A percentile compares a stretch with the other conserved stretches of the same genome.
Conservation (phyloP, 768 basidiomycete species). For the Xerocomellus dryophilus region DNA sequence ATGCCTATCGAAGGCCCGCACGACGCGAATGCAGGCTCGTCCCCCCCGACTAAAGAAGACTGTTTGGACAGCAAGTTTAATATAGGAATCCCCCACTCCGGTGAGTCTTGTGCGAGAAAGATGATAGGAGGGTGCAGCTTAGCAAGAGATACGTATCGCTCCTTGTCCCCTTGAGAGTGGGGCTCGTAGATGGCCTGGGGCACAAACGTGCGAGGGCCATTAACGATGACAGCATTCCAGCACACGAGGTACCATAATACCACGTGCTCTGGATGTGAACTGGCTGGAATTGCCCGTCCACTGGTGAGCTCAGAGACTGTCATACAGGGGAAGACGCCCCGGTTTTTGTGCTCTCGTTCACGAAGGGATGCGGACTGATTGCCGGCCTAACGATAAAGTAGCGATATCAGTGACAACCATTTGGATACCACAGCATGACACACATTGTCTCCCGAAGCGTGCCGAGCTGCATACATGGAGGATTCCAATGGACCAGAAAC, state of each 20-base stretch:
- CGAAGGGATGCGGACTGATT: background rate
- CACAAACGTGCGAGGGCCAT: constrained; percentile 45
- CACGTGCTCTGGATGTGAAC: background rate
- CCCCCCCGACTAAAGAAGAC: constrained; percentile 48
- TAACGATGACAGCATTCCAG: constrained; percentile 18
- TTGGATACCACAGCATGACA: background rate
- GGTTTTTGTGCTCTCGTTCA: background rate
- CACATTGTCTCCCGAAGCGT: background rate
- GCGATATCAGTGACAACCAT: background rate
- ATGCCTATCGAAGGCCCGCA: constrained; percentile 73
- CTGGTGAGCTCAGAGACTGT: background rate
- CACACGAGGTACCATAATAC: background rate
- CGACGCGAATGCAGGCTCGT: constrained; percentile 59
- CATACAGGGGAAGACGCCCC: background rate
- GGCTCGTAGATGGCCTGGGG: constrained; percentile 70
- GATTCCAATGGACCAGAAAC: background rate
- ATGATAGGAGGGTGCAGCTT: constrained; percentile 56
- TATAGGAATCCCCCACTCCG: constrained; percentile 58
- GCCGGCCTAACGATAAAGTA: background rate
- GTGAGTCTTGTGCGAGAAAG: constrained; percentile 51
- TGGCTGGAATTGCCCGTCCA: background rate
- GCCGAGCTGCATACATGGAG: background rate
- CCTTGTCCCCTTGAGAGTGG: constrained; percentile 64
- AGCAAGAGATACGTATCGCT: constrained; percentile 68
- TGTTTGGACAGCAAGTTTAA: constrained; percentile 54